A percentile compares a stretch with the other conserved stretches of the same genome.
Evolutionary conservation across 352 stramenopile species (phyloP).

Genomic region (Phytophthora ramorum): DNA sequence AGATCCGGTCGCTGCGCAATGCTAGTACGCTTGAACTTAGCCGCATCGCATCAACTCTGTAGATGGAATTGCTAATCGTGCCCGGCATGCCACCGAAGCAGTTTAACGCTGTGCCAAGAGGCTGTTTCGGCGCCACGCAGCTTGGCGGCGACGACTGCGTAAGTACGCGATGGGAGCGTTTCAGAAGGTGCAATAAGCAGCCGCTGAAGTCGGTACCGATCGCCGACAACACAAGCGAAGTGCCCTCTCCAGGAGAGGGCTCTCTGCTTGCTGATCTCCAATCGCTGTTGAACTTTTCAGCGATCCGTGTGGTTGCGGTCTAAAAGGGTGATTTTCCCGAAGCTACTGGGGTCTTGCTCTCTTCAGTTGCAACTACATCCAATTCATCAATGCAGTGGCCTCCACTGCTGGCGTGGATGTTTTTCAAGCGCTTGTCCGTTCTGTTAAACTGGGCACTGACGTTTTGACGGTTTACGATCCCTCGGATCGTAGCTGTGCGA

Average conservation of each 20-base stretch:
- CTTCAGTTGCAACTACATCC: no score
- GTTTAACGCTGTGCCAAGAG: not conserved
- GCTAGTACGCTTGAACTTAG: constrained; percentile 8
- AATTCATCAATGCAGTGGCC: no score
- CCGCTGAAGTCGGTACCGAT: not conserved
- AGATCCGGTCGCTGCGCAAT: constrained; percentile 2
- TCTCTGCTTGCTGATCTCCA: no score
- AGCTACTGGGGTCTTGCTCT: no score
- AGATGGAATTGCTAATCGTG: constrained; percentile 5
- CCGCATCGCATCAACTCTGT: not conserved
- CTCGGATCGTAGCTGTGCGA: constrained; percentile 11
- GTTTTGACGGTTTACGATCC: constrained; percentile 23
- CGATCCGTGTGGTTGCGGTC: not conserved
- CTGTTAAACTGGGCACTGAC: not conserved
- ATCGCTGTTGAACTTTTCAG: constrained; percentile 6
- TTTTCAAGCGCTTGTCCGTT: not conserved
- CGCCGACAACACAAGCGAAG: no score
- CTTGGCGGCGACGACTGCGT: constrained; percentile 1
- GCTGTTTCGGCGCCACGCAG: constrained; percentile 1
- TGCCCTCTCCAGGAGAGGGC: no score
- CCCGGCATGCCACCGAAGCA: not conserved
- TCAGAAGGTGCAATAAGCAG: not conserved
- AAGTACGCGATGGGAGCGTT: not conserved
- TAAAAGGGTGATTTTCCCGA: not conserved
- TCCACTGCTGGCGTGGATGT: not conserved